Evolutionary conservation across 306 rosid genomes (phyloP).

Genomic region (Corylus heterophylla): DNA sequence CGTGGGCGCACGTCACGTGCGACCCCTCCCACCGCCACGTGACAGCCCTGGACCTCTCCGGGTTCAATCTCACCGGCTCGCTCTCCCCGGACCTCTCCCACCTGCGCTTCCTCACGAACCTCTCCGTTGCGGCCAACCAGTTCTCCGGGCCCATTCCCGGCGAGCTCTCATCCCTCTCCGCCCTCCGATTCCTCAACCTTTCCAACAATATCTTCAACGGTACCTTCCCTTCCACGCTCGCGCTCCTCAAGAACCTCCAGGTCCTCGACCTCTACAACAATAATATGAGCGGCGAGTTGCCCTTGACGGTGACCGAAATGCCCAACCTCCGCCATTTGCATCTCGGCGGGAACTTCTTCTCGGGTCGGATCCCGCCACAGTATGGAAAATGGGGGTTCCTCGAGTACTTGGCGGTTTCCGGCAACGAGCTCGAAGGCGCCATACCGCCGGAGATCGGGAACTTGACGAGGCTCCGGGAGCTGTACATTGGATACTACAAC

Average conservation of each 20-base stretch:
- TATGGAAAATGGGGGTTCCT: slow-evolving; percentile 56
- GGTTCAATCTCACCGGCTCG: slow-evolving; percentile 54
- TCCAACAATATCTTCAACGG: slow-evolving; percentile 77
- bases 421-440: slow-evolving; percentile 66
- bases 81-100: slow-evolving; percentile 53
- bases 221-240: slow-evolving; percentile 60
- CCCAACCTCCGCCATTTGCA: slow-evolving; percentile 74
- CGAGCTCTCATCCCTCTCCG: slow-evolving; percentile 51
- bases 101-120: slow-evolving; percentile 58
- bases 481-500: slow-evolving; percentile 80
- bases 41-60: slow-evolving; percentile 57
- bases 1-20: slow-evolving; percentile 71
- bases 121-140: slow-evolving; percentile 53
- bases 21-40: slow-evolving; percentile 61
- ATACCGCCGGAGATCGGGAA: slow-evolving; percentile 86
- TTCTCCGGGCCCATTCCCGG: slow-evolving; percentile 71
- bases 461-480: slow-evolving; percentile 65
- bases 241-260: slow-evolving; percentile 51
- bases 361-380: slow-evolving; percentile 77
- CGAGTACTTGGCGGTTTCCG: slow-evolving; percentile 82
- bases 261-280: slow-evolving; percentile 83
- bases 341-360: slow-evolving; percentile 80
- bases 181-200: slow-evolving; percentile 63
- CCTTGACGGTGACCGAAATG: slow-evolving; percentile 51
- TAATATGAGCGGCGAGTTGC: slow-evolving; percentile 76